These are phyloP conservation scores for Azolla pinnata DNA, from an alignment of 75 land plant species.

Conservation along the genomic window DNA sequence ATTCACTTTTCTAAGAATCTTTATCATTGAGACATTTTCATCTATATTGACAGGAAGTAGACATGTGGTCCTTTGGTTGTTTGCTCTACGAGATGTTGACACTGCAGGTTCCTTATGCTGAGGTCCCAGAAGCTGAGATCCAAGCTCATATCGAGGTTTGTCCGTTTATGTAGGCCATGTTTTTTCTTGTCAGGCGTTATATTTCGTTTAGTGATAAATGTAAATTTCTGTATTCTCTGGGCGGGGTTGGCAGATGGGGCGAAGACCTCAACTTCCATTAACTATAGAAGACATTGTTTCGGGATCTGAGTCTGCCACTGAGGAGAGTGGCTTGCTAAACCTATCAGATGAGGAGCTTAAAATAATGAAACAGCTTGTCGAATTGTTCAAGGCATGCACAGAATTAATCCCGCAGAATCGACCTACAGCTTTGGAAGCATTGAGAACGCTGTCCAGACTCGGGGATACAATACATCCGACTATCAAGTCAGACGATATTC, in stretches of 20 bases:
- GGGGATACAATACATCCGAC: no score
- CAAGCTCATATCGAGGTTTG: slow-evolving; percentile 53
- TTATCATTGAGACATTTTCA: no score
- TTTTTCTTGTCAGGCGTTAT: neutral
- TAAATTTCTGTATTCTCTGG: neutral
- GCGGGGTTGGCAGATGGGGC: neutral
- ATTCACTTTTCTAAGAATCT: no score
- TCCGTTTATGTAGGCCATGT: neutral
- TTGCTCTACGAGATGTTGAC: slow-evolving; percentile 68
- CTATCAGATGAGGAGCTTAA: slow-evolving; percentile 22
- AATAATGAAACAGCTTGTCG: slow-evolving; percentile 36
- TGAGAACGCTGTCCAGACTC: slow-evolving; percentile 36
- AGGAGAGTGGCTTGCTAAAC: neutral
- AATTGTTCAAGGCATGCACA: slow-evolving; percentile 57
- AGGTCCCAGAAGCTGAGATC: slow-evolving; percentile 46
- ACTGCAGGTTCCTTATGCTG: slow-evolving; percentile 60
- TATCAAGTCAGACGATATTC: no score
- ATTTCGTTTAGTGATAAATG: neutral
- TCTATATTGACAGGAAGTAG: slow-evolving; percentile 83
- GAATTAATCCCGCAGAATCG: slow-evolving; percentile 49
- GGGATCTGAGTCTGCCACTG: slow-evolving; percentile 11
- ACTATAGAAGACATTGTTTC: neutral
- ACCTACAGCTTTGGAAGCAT: slow-evolving; percentile 57
- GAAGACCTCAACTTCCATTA: slow-evolving; percentile 3
- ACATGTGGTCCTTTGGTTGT: slow-evolving; percentile 98